Conservation (phyloP, 345 rosid genomes). For the Gossypium anomalum region DNA sequence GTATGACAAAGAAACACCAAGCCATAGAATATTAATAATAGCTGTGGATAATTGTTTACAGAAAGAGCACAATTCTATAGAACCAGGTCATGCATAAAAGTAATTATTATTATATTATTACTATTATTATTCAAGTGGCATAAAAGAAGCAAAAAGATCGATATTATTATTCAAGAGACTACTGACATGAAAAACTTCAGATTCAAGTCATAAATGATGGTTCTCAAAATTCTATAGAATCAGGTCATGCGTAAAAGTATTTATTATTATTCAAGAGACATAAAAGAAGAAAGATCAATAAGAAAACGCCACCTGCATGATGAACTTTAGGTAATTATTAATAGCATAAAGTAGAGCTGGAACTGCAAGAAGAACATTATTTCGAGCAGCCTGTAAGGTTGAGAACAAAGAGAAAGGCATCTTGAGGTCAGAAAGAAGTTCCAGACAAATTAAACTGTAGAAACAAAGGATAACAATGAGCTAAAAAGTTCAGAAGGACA, state of each 20-base stretch:
- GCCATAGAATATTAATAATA: neutral
- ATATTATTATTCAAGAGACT: too few species aligned
- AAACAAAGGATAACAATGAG: neutral
- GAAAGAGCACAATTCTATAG: neutral
- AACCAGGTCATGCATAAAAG: too few species aligned
- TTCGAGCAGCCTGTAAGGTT: constrained; percentile 49
- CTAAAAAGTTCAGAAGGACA: neutral
- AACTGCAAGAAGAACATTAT: constrained; percentile 64
- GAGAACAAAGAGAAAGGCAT: neutral
- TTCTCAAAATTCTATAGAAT: neutral
- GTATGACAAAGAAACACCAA: neutral
- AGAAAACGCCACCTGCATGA: constrained; percentile 54
- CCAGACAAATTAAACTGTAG: neutral
- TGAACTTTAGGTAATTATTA: constrained; percentile 66
- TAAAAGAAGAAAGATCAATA: neutral
- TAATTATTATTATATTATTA: too few species aligned
- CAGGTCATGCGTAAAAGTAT: neutral
- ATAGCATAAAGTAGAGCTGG: constrained; percentile 67
- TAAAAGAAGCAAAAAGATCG: too few species aligned
- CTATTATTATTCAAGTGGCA: too few species aligned
- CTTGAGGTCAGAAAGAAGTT: neutral
- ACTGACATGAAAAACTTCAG: too few species aligned
- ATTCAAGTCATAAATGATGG: too few species aligned
- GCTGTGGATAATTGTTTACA: neutral
- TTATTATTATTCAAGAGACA: neutral